Conservation (phyloP, 805 yeast genomes). For the Schwanniomyces sp. region DNA sequence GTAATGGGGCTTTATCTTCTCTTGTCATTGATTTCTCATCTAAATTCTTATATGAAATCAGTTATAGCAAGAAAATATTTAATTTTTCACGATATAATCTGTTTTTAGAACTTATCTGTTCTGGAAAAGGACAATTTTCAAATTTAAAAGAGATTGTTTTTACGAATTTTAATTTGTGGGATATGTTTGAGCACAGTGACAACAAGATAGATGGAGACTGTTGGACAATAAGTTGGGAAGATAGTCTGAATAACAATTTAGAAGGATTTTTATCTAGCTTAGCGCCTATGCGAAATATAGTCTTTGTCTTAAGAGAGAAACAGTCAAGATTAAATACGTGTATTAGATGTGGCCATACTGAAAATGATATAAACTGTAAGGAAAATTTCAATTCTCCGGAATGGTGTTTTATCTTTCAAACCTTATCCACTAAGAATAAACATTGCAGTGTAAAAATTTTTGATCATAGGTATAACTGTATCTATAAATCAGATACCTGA, state of each 20-base stretch:
- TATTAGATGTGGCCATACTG: slow-evolving; percentile 31
- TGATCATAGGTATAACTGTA: slow-evolving; percentile 2
- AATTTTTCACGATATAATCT: slow-evolving; percentile 29
- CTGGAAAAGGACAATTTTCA: slow-evolving; percentile 30
- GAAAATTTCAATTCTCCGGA: slow-evolving; percentile 9
- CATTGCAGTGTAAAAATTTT: slow-evolving; percentile 6
- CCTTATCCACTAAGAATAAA: slow-evolving; percentile 11
- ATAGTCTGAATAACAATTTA: slow-evolving; percentile 17
- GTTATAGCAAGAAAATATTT: slow-evolving; percentile 19
- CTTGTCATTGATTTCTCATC: slow-evolving; percentile 52
- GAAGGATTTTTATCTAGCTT: slow-evolving; percentile 13
- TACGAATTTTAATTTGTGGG: slow-evolving; percentile 31
- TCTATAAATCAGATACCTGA: not conserved
- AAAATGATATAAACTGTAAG: slow-evolving; percentile 4
- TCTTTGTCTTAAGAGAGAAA: slow-evolving; percentile 23
- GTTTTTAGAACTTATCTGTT: slow-evolving; percentile 32
- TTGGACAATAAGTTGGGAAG: slow-evolving; percentile 18
- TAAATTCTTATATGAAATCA: slow-evolving; percentile 35
- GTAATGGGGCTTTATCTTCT: slow-evolving; percentile 30
- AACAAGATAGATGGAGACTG: slow-evolving; percentile 12
- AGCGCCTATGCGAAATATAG: slow-evolving; percentile 19
- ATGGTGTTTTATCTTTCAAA: slow-evolving; percentile 19
- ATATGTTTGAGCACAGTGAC: slow-evolving; percentile 13
- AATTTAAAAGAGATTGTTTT: slow-evolving; percentile 25
- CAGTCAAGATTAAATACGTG: slow-evolving; percentile 25